phyloP scores from a whole-genome alignment of 2,329 filamentous ascomycete species.

The Ambrosiella cleistominuta region DNA sequence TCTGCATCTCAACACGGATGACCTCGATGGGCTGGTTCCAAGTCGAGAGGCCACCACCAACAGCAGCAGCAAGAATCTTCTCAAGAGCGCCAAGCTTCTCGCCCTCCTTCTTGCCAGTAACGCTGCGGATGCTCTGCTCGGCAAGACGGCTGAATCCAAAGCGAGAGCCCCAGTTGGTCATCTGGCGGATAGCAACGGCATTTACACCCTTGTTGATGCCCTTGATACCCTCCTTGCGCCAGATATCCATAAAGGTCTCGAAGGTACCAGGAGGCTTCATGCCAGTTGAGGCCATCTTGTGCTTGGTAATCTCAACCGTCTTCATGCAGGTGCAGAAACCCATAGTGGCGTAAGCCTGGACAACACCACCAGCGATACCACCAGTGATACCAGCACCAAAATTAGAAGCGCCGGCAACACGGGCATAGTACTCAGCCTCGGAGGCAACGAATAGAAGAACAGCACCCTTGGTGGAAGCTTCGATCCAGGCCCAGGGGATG shows the following conservation, averaged over 20 bases:
- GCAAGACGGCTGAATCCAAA: slow-evolving; percentile 88
- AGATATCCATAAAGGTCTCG: slow-evolving; percentile 92
- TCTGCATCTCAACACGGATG: slow-evolving; percentile 99
- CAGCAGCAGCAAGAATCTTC: slow-evolving; percentile 71
- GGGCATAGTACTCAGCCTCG: slow-evolving; percentile 92
- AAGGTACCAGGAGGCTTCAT: slow-evolving; percentile 81
- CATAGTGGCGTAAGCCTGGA: slow-evolving; percentile 98
- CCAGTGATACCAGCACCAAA: slow-evolving; percentile 80
- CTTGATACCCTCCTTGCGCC: slow-evolving; percentile 76
- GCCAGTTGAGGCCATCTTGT: slow-evolving; percentile 75
- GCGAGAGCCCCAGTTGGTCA: slow-evolving; percentile 96
- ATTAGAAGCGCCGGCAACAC: slow-evolving; percentile 62
- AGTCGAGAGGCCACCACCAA: slow-evolving; percentile 86
- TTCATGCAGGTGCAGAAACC: slow-evolving; percentile 99
- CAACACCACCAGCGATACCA: slow-evolving; percentile 85
- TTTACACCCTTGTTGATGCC: slow-evolving; percentile 99
- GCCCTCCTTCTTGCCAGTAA: slow-evolving; percentile 60
- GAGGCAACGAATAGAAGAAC: slow-evolving; percentile 98
- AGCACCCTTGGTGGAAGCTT: slow-evolving; percentile 97
- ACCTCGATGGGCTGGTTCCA: slow-evolving; percentile 99
- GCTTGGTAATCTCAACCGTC: slow-evolving; percentile 98
- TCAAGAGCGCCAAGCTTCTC: slow-evolving; percentile 65
- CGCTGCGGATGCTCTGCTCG: slow-evolving; percentile 67
- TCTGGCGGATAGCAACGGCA: slow-evolving; percentile 93
- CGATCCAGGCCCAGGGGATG: slow-evolving; percentile 99